phyloP scores from a whole-genome alignment of 495 filamentous ascomycete species.

The Hamigera avellanea region DNA sequence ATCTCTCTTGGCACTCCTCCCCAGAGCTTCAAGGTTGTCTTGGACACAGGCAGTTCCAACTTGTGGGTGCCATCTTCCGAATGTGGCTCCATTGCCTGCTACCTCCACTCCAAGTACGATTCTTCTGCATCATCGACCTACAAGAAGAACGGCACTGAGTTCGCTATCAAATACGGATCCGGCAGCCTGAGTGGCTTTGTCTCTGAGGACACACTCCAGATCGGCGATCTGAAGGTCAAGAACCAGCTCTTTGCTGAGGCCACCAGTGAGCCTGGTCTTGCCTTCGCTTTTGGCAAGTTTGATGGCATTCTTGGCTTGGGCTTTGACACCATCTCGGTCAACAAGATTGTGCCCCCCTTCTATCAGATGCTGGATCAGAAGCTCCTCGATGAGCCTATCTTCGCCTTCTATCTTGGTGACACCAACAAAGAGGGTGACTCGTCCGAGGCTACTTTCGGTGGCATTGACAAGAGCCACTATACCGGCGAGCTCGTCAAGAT shows the following conservation, averaged over 20 bases:
- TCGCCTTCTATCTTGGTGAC: constrained; percentile 89
- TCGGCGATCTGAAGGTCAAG: constrained; percentile 82
- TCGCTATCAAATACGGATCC: constrained; percentile 94
- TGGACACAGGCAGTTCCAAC: constrained; percentile 98
- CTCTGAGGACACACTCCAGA: constrained; percentile 71
- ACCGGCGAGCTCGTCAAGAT: constrained; percentile 84
- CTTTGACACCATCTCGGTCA: constrained; percentile 91
- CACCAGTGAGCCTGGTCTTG: constrained; percentile 85
- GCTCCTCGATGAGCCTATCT: constrained; percentile 81
- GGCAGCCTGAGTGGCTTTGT: constrained; percentile 91
- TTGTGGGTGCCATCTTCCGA: constrained; percentile 90
- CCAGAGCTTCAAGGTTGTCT: constrained; percentile 94
- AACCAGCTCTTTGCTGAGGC: constrained; percentile 92
- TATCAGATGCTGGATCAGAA: constrained; percentile 89
- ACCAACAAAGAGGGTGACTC: constrained; percentile 60
- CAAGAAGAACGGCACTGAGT: constrained; percentile 82
- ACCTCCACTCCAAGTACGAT: constrained; percentile 94
- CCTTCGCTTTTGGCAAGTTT: constrained; percentile 96
- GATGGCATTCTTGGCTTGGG: constrained; percentile 96
- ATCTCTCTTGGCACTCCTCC: constrained; percentile 86
- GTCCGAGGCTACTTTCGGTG: constrained; percentile 88
- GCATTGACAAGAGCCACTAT: constrained; percentile 78
- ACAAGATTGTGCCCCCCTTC: constrained; percentile 88
- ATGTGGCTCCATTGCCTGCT: constrained; percentile 96
- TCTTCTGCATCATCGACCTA: constrained; percentile 82